Evolutionary conservation across 768 basidiomycete genomes (phyloP).

Genomic region (Bullera alba): DNA sequence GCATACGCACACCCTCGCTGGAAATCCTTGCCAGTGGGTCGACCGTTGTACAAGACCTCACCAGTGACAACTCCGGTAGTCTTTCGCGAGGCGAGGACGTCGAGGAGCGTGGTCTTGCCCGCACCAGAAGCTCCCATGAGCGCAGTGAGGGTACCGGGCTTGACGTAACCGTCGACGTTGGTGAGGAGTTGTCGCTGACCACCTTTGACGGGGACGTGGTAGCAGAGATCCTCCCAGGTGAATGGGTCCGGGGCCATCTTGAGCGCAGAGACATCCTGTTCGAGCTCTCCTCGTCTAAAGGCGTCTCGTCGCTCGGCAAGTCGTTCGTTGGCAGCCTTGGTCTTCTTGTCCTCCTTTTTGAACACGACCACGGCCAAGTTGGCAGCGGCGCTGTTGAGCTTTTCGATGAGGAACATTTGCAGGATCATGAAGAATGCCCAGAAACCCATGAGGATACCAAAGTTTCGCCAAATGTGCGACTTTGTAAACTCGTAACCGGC

Average conservation of each 20-base stretch:
- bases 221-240: slow-evolving; percentile 63
- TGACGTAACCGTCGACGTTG: slow-evolving; percentile 48
- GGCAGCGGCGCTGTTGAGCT: slow-evolving; percentile 29
- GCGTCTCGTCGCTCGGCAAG: slow-evolving; percentile 52
- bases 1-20: slow-evolving; percentile 69
- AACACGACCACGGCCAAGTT: slow-evolving; percentile 54
- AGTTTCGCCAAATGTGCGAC: slow-evolving; percentile 46
- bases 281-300: slow-evolving; percentile 43
- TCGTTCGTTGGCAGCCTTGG: slow-evolving; percentile 48
- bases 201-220: slow-evolving; percentile 50
- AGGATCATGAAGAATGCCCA: slow-evolving; percentile 62
- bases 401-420: slow-evolving; percentile 55
- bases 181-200: slow-evolving; percentile 43
- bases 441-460: slow-evolving; percentile 65
- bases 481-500: slow-evolving; percentile 49
- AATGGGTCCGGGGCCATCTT: slow-evolving; percentile 54
- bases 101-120: slow-evolving; percentile 49
- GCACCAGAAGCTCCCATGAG: slow-evolving; percentile 51
- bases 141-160: slow-evolving; percentile 48
- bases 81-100: slow-evolving; percentile 62
- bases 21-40: slow-evolving; percentile 53
- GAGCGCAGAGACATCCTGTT: slow-evolving; percentile 50
- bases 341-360: slow-evolving; percentile 53
- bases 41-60: slow-evolving; percentile 61
- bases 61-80: slow-evolving; percentile 67